These are phyloP conservation scores for Mallotus nudiflorus DNA, from an alignment of 345 rosid species.

Conservation along the genomic window DNA sequence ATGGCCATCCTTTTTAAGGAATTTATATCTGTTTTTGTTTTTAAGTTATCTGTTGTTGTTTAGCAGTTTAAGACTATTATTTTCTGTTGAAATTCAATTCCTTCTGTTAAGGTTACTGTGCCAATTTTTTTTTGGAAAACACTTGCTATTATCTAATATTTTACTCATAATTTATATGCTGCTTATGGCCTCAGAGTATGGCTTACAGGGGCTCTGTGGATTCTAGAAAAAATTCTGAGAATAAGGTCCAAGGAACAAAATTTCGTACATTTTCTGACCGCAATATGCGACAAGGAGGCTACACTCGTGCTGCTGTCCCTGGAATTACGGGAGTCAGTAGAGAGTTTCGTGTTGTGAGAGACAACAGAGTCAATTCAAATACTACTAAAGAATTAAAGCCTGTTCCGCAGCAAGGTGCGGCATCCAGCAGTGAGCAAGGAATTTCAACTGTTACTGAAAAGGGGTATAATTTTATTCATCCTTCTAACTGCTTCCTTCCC, in stretches of 20 bases:
- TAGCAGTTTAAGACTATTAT: background rate
- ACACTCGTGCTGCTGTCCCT: slow-evolving; percentile 38
- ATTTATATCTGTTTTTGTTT: background rate
- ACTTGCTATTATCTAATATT: slow-evolving; percentile 21
- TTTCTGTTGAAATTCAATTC: background rate
- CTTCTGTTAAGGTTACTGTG: background rate
- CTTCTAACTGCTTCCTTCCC: no score
- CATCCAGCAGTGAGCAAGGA: slow-evolving; percentile 35
- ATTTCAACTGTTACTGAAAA: slow-evolving; percentile 33
- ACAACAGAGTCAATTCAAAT: slow-evolving; percentile 60
- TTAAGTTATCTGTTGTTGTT: background rate
- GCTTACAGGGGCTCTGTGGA: slow-evolving; percentile 39
- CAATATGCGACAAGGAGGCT: slow-evolving; percentile 48
- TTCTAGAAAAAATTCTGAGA: slow-evolving; percentile 43
- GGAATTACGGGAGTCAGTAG: slow-evolving; percentile 49
- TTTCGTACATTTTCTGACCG: slow-evolving; percentile 37
- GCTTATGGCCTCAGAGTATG: slow-evolving; percentile 45
- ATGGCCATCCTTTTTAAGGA: background rate
- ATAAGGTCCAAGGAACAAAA: slow-evolving; percentile 31
- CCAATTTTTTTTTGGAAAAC: background rate
- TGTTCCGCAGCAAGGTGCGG: slow-evolving; percentile 33
- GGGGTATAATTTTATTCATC: slow-evolving; percentile 42
- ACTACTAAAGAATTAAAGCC: slow-evolving; percentile 47
- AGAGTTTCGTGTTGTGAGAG: slow-evolving; percentile 64
- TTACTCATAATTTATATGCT: slow-evolving; percentile 17